Evolutionary conservation across 257 asterid genomes (phyloP), one percentile per base, ranked within the genome.

Genomic region (Penstemon eatonii): DNA sequence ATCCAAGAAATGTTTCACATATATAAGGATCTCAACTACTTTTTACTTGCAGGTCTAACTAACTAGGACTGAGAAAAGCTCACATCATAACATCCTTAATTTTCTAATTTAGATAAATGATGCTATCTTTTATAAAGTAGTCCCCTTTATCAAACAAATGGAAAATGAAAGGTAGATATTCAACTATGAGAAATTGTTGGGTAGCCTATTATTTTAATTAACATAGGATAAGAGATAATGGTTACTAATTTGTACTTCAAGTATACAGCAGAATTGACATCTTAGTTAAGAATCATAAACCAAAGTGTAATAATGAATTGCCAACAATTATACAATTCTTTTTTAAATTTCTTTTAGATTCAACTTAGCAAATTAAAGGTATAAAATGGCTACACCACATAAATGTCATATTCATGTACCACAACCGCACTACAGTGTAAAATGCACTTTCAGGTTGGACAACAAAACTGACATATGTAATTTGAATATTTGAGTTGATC

Each of bases 11-110:
- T 75, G 72, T 49, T 49, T 49, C 54, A 25, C 54, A 49, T 12
- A 10, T 9, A 49, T 49, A 15, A 60, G 88, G 96, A 85, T 89
- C 95, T 82, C 66, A 78, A 81, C 87, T 56, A 64, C 69, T 62
- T 25, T 70, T 46, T 47, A 39, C 51, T 42, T 46, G 36, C 0
- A n/a, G 25, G 38, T 58, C 36, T 40, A 40, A 13, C 6, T 11
- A 25, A 25, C 33, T 6, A 3, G 1, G 11, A 46, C 8, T 15
- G 18, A 49, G n/a, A 49, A 49, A 49, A 9, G 54, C 8, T 49
- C 9, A 46, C 2, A 3, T 49, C n/a, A 49, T 49, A 3, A 9
- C 54, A 49, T 49, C 18, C 15, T 12, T 49, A 5, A 9, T 49
- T 49, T 12, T 49, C n/a, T 5, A 7, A 3, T 46, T 46, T 49